Base-by-base conservation (phyloP, 805 yeast genomes). In the Lachancea meyersii region DNA sequence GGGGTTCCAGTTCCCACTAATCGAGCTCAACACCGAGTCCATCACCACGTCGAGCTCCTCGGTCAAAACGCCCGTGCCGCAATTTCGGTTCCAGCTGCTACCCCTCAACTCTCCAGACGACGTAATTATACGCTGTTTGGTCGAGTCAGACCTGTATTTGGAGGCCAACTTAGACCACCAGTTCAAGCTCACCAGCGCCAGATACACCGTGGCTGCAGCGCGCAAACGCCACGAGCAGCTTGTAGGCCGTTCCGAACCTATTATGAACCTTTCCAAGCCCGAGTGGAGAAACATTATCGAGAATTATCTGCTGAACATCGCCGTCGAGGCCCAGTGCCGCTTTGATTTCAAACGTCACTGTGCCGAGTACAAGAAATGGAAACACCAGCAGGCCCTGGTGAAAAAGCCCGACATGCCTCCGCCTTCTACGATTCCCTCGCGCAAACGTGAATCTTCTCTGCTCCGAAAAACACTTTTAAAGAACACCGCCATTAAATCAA, bases 211-310 rank as follows among this genome's bases (percentile, higher is more conserved):
- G 6, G 64, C 69, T 40, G 71, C 79, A 11, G 82, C 83, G 4
- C 66, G 81, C 49, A 52, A 64, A 40, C 62, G 82, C 47, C 79
- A 76, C 49, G 68, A 66, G 35, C 53, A 54, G 39, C 50, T 54
- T 18, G 54, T 47, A 8, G 59, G 58, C 3, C 18, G 19, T 11
- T 38, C 52, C 38, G 62, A 58, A 24, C 49, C 52, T 14, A 48
- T 61, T 14, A 54, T 68, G 63, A 52, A 54, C 16, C 54, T 75
- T n/a, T 64, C 74, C 5, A 69, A 73, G 48, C 75, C 77, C 20
- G 85, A 82, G 57, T 82, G 88, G 86, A 67, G 89, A 50, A 79
- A 81, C 53, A 73, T 83, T 21, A 79, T 83, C 45, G 91, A 83
- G 49, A 82, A 81, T 60, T 83, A 75, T 53, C 52, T 80, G 28